Evolutionary conservation across 2,329 filamentous ascomycete genomes (phyloP).

Genomic region (Colletotrichum sp.): DNA sequence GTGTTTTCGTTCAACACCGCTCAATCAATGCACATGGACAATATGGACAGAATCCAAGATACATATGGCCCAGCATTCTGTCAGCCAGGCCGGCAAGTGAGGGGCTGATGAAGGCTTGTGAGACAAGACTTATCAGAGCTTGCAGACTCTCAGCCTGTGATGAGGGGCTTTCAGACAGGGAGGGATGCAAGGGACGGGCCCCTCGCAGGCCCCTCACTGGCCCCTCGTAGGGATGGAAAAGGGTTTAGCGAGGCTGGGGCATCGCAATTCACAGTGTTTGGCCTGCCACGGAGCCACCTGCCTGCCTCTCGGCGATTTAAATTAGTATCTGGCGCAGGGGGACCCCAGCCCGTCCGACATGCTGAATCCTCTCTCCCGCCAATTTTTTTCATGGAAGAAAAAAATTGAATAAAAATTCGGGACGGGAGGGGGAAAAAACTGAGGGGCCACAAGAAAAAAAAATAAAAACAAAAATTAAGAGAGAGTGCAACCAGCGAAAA

Average conservation of each 20-base stretch:
- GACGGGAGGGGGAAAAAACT: background rate
- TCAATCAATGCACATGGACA: background rate
- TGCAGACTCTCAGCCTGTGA: slow-evolving; percentile 3
- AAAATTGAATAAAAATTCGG: background rate
- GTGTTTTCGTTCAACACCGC: background rate
- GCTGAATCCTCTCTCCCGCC: background rate
- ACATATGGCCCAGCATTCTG: background rate
- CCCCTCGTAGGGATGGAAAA: slow-evolving; percentile 11
- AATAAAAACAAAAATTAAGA: background rate
- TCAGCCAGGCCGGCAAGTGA: background rate
- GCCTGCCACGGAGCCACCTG: slow-evolving; percentile 4
- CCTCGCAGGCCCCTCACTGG: background rate
- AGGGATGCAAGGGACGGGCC: slow-evolving; percentile 16
- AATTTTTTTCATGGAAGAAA: background rate
- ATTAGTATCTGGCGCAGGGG: slow-evolving; percentile 5
- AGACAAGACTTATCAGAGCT: slow-evolving; percentile 9
- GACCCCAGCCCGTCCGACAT: slow-evolving; percentile 7
- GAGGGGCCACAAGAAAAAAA: background rate
- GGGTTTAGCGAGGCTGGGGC: slow-evolving; percentile 10
- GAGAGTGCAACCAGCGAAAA: background rate
- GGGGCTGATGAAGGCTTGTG: background rate
- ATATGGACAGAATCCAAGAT: background rate
- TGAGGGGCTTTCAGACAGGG: slow-evolving; percentile 16
- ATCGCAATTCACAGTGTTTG: background rate
- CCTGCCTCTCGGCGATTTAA: slow-evolving; percentile 18